Conservation (phyloP, 75 land plant species). For the Gnetum montanum region DNA sequence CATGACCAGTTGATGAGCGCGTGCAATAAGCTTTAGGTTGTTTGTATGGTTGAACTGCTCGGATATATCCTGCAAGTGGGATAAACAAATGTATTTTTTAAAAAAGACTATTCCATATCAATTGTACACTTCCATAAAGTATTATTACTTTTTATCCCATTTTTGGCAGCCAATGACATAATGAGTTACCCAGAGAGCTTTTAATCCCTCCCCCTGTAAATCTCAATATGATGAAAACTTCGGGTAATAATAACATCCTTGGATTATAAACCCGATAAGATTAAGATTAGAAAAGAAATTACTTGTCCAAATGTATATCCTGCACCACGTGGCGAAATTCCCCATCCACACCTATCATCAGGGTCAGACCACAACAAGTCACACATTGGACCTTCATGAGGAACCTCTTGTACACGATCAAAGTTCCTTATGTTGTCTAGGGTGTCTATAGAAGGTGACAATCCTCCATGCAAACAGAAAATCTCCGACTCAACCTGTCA, state of each 20-base stretch:
- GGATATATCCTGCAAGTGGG: slow-evolving; percentile 70
- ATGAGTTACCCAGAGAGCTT: too few relatives aligned
- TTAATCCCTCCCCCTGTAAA: too few relatives aligned
- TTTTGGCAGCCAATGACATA: too few relatives aligned
- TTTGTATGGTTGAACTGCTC: slow-evolving; percentile 91
- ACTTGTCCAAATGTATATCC: slow-evolving; percentile 95
- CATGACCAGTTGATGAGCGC: slow-evolving; percentile 95
- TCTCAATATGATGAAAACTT: too few relatives aligned
- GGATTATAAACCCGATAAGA: too few relatives aligned
- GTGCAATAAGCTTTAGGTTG: slow-evolving; percentile 82
- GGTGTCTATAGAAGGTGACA: slow-evolving; percentile 91
- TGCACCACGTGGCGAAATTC: slow-evolving; percentile 91
- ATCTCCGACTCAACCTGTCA: slow-evolving; percentile 94
- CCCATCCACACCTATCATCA: slow-evolving; percentile 98
- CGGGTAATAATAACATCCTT: too few relatives aligned
- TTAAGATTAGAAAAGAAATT: slow-evolving; percentile 7
- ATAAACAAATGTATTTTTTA: background rate
- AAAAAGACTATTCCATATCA: too few relatives aligned
- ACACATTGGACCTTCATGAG: slow-evolving; percentile 94
- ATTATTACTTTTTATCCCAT: too few relatives aligned
- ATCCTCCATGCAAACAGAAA: slow-evolving; percentile 89
- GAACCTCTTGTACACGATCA: slow-evolving; percentile 95
- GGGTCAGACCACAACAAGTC: slow-evolving; percentile 91
- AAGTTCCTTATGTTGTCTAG: slow-evolving; percentile 87
- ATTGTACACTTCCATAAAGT: too few relatives aligned